phyloP scores from a whole-genome alignment of 2,329 filamentous ascomycete genomes.

The Alternaria ventricosa region DNA sequence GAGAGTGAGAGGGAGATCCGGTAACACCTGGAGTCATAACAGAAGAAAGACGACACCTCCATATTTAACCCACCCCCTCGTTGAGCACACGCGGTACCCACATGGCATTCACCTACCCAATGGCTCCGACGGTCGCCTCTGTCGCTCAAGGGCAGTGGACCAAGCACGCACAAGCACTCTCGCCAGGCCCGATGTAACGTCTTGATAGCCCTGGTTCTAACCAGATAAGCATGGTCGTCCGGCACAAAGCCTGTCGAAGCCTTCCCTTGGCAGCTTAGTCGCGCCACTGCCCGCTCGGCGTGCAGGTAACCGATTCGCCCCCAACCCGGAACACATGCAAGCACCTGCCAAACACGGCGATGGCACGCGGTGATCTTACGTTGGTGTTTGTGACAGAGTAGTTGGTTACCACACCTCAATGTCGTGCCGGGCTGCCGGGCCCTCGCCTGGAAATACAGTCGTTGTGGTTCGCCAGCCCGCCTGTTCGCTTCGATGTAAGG shows the following conservation, averaged over 20 bases:
- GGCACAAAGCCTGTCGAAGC: slow-evolving; percentile 31
- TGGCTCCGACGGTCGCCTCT: slow-evolving; percentile 21
- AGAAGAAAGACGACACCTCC: slow-evolving; percentile 19
- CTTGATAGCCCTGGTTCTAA: slow-evolving; percentile 27
- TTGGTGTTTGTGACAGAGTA: slow-evolving; percentile 18
- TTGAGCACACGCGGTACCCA: slow-evolving; percentile 4
- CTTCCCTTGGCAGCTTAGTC: slow-evolving; percentile 37
- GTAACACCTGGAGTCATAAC: slow-evolving; percentile 15
- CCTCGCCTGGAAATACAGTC: not conserved
- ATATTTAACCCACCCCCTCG: slow-evolving; percentile 33
- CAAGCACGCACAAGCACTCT: slow-evolving; percentile 35
- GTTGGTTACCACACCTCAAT: not conserved
- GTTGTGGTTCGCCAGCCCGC: slow-evolving; percentile 8
- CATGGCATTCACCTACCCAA: slow-evolving; percentile 10
- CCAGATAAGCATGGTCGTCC: slow-evolving; percentile 16
- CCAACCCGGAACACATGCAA: slow-evolving; percentile 15
- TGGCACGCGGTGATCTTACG: slow-evolving; percentile 26
- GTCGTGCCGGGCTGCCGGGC: slow-evolving; percentile 20
- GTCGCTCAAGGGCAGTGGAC: slow-evolving; percentile 13
- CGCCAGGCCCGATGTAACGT: slow-evolving; percentile 40
- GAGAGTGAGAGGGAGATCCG: slow-evolving; percentile 5
- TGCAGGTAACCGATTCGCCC: slow-evolving; percentile 8
- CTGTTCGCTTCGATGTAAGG: not conserved
- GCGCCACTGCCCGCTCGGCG: slow-evolving; percentile 20
- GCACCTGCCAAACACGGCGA: slow-evolving; percentile 33